phyloP scores from a whole-genome alignment of 2,329 filamentous ascomycete genomes.

The Penicillium freii region DNA sequence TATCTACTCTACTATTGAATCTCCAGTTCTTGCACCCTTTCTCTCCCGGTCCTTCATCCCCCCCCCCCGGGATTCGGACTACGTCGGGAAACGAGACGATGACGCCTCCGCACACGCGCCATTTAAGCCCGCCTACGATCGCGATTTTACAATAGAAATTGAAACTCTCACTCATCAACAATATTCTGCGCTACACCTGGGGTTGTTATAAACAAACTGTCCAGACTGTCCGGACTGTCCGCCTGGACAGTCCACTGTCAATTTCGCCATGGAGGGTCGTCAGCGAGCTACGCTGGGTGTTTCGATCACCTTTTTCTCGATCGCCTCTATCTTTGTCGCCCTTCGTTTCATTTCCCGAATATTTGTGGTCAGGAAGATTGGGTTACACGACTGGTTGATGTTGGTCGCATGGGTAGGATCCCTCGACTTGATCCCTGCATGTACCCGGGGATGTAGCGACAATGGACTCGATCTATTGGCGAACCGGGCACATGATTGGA shows the following conservation, averaged over 20 bases:
- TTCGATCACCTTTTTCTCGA: slow-evolving; percentile 52
- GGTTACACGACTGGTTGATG: slow-evolving; percentile 79
- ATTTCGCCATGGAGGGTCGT: slow-evolving; percentile 33
- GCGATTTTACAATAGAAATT: background rate
- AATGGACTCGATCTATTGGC: background rate
- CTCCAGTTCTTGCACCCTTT: background rate
- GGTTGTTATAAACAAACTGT: background rate
- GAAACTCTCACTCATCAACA: background rate
- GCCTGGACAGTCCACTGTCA: background rate
- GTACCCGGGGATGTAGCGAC: slow-evolving; percentile 9
- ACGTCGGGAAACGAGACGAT: slow-evolving; percentile 5
- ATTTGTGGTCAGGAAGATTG: slow-evolving; percentile 68
- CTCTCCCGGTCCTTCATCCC: background rate
- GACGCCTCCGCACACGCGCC: background rate
- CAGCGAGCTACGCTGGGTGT: slow-evolving; percentile 42
- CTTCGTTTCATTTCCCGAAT: slow-evolving; percentile 71
- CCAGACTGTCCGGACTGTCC: background rate
- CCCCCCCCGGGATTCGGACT: background rate
- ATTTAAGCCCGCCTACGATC: background rate
- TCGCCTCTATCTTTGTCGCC: slow-evolving; percentile 72
- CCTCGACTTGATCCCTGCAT: slow-evolving; percentile 12
- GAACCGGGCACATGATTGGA: background rate
- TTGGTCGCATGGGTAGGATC: slow-evolving; percentile 66
- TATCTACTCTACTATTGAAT: background rate
- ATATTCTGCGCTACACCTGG: background rate